Percentiles rank a stretch among this genome's conserved stretches.
These are phyloP conservation scores for Hymenochaete sp. DNA, from an alignment of 1,284 basidiomycete genomes.

Conservation along the genomic window DNA sequence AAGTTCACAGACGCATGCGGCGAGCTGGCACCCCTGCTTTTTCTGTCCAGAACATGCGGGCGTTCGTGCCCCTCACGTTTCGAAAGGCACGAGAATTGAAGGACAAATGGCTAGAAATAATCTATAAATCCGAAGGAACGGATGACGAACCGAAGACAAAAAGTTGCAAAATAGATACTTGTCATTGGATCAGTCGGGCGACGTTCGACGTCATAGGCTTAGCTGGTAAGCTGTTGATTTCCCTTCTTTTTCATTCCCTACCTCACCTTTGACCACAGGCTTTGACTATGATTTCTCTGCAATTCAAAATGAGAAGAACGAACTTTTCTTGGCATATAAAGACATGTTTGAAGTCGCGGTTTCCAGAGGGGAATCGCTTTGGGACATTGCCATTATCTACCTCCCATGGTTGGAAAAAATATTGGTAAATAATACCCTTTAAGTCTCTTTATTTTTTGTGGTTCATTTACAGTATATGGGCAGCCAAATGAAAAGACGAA, in stretches of 20 bases:
- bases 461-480: slow-evolving; percentile 3
- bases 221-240: slow-evolving; percentile 39
- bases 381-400: slow-evolving; percentile 48
- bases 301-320: slow-evolving; percentile 64
- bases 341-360: slow-evolving; percentile 72
- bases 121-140: slow-evolving; percentile 18
- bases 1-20: slow-evolving; percentile 64
- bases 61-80: slow-evolving; percentile 62
- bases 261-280: slow-evolving; percentile 32
- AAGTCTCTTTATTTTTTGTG: slow-evolving; percentile 11
- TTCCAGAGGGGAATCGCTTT: slow-evolving; percentile 41
- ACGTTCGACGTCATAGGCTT: slow-evolving; percentile 77
- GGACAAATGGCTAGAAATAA: slow-evolving; percentile 47
- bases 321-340: slow-evolving; percentile 67
- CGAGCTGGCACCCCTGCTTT: slow-evolving; percentile 71
- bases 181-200: slow-evolving; percentile 64
- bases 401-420: slow-evolving; percentile 47
- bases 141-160: slow-evolving; percentile 20
- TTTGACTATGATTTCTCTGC: slow-evolving; percentile 76
- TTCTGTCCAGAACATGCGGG: slow-evolving; percentile 63
- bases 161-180: slow-evolving; percentile 46
- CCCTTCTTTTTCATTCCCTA: background rate
- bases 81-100: slow-evolving; percentile 54
- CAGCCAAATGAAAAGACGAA: slow-evolving; percentile 48
- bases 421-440: slow-evolving; percentile 40